Base-by-base conservation (phyloP, 2,329 filamentous ascomycete species). In the Colletotrichum melonis region DNA sequence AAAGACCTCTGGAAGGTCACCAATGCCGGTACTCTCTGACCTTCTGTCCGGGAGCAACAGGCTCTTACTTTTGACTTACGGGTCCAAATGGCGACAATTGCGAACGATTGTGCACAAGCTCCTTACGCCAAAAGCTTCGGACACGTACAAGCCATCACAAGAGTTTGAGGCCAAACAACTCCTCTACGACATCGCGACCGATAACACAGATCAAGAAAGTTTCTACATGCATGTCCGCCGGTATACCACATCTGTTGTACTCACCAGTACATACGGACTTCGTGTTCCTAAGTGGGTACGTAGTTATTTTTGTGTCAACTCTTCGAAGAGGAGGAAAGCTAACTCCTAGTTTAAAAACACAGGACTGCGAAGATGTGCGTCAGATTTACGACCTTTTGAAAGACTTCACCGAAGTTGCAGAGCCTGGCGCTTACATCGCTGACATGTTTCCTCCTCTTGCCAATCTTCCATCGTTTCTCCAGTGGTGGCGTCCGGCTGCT, bases 1-100 rank as follows among this genome's bases (percentile, higher is more conserved):
- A 19, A 65, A 56, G 24, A 56, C 63, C 16, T 65, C 30, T 28
- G 63, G 63, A 32, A 65, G 49, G 6, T 56, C 54, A 30, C 63
- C 52, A 3, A 56, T 65, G 63, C 63, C 52, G 0, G 49, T 65
- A 6, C n/a, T 65, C 7, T 65, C 49, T 32, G 63, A 56, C 26
- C 30, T 65, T 22, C 49, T 65, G 1, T 65, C 63, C 26, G 63
- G 28, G 12, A 42, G 49, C 28, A 64, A 55, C 28, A n/a, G 46
- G n/a, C 42, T 49, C 42, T 11, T 49, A 22, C 42, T 49, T 22
- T 49, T 49, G 42, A 49, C 42, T 49, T 49, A 49, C 8, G 42
- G 42, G 42, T 4, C 6, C 19, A 49, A 49, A 49, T 49, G 42
- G 42, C 42, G 42, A 19, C 42, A 49, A 49, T n/a, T 49, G 42